A percentile compares a stretch with the other conserved stretches of the same genome.
Evolutionary conservation across 106 monocot genomes (phyloP).

Genomic region (Acorus gramineus): DNA sequence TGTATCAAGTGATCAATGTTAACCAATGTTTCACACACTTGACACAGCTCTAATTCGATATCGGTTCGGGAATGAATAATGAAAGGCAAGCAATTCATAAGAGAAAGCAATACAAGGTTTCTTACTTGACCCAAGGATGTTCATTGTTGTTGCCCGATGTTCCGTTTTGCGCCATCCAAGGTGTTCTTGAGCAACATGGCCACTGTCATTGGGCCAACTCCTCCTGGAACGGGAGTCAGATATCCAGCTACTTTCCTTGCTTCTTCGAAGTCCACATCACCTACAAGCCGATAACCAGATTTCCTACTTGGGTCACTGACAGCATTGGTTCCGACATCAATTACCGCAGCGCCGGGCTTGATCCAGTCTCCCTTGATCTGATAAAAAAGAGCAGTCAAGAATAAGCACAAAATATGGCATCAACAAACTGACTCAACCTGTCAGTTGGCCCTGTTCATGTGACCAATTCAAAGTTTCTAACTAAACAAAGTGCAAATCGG

Average conservation of each 20-base stretch:
- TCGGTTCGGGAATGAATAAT: too few species aligned
- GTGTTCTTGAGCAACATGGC: conserved; percentile 90
- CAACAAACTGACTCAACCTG: too few species aligned
- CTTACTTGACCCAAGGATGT: too few species aligned
- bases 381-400: not conserved
- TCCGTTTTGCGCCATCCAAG: conserved; percentile 68
- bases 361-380: conserved; percentile 96
- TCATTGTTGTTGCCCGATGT: conserved; percentile 9
- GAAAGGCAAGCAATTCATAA: too few species aligned
- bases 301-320: conserved; percentile 73
- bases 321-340: conserved; percentile 87
- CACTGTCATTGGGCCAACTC: conserved; percentile 90
- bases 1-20: too few species aligned
- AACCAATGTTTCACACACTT: too few species aligned
- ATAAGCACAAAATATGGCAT: not conserved
- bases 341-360: conserved; percentile 85
- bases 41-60: too few species aligned
- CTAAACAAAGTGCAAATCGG: too few species aligned
- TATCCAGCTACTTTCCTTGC: conserved; percentile 80
- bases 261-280: conserved; percentile 81
- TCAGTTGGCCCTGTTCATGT: too few species aligned
- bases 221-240: conserved; percentile 90
- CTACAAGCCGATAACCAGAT: conserved; percentile 76
- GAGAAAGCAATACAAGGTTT: too few species aligned
- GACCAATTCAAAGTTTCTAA: too few species aligned